These are phyloP conservation scores for Paraphaeosphaeria sporulosa DNA, from an alignment of 2,329 filamentous ascomycete species.

Conservation along the genomic window DNA sequence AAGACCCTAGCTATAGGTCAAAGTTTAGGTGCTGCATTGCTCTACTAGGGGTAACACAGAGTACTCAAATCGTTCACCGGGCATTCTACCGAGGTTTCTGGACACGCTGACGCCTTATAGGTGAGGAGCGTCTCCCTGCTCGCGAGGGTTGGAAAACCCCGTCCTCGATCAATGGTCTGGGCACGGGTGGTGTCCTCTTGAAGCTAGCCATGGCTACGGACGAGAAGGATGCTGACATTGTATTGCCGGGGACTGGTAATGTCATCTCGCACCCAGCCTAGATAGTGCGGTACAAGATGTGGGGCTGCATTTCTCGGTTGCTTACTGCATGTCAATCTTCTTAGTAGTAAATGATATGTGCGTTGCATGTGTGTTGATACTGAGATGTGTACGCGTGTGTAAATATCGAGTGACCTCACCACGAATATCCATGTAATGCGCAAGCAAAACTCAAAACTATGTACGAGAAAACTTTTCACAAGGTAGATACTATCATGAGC, in stretches of 20 bases:
- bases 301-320: neutral
- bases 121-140: slow-evolving; percentile 5
- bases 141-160: slow-evolving; percentile 3
- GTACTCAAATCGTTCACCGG: too few relatives aligned
- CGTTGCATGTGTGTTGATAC: too few relatives aligned
- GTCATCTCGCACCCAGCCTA: slow-evolving; percentile 1
- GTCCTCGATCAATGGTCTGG: neutral
- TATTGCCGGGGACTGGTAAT: neutral
- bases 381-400: too few relatives aligned
- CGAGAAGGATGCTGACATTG: slow-evolving; percentile 11
- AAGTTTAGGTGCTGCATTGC: too few relatives aligned
- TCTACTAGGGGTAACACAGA: too few relatives aligned
- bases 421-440: too few relatives aligned
- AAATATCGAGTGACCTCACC: too few relatives aligned
- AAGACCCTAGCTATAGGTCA: too few relatives aligned
- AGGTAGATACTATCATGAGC: slow-evolving; percentile 15
- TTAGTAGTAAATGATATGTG: too few relatives aligned
- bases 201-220: slow-evolving; percentile 7
- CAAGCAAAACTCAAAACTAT: neutral
- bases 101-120: neutral
- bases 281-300: neutral
- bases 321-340: neutral
- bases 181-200: neutral
- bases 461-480: neutral
- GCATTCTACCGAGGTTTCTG: too few relatives aligned